phyloP scores from a whole-genome alignment of 345 rosid genomes.

The Limnanthes douglasii region DNA sequence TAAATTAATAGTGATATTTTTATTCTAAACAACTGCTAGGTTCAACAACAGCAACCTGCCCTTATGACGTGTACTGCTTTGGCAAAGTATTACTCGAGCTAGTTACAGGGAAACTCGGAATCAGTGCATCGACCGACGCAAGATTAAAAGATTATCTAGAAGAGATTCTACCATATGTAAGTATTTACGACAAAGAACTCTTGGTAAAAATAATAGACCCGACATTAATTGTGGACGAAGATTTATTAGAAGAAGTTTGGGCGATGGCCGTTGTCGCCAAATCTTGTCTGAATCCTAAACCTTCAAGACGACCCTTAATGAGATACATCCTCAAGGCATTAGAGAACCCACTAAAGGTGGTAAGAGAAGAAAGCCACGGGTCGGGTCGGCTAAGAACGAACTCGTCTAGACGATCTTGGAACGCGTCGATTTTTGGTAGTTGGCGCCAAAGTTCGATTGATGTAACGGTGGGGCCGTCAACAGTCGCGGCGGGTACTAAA shows the following conservation, averaged over 20 bases:
- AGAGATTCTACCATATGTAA: conserved; percentile 41
- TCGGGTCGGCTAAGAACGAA: conserved; percentile 56
- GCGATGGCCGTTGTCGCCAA: conserved; percentile 90
- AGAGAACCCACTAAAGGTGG: conserved; percentile 87
- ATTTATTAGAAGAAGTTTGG: conserved; percentile 93
- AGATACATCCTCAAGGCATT: conserved; percentile 77
- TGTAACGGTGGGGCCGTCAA: too few relatives aligned
- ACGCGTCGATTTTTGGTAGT: conserved; percentile 55
- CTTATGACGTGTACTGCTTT: conserved; percentile 81
- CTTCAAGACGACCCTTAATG: conserved; percentile 64
- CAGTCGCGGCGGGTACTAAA: conserved; percentile 17
- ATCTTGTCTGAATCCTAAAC: conserved; percentile 84
- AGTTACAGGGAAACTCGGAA: conserved; percentile 83
- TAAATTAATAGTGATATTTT: not conserved
- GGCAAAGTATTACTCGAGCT: conserved; percentile 83
- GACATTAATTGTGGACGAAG: conserved; percentile 71
- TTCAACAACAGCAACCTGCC: conserved; percentile 27
- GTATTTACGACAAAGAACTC: conserved; percentile 51
- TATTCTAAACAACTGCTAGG: conserved; percentile 20
- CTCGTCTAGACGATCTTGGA: conserved; percentile 72
- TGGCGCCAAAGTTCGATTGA: conserved; percentile 72
- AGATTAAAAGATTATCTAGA: conserved; percentile 42
- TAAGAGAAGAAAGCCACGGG: conserved; percentile 47
- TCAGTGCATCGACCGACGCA: conserved; percentile 44
- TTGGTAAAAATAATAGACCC: conserved; percentile 72